Evolutionary conservation across 176 grass and related monocot genomes (phyloP), one percentile per base, ranked within the genome.

Genomic region (Musa itinerans): DNA sequence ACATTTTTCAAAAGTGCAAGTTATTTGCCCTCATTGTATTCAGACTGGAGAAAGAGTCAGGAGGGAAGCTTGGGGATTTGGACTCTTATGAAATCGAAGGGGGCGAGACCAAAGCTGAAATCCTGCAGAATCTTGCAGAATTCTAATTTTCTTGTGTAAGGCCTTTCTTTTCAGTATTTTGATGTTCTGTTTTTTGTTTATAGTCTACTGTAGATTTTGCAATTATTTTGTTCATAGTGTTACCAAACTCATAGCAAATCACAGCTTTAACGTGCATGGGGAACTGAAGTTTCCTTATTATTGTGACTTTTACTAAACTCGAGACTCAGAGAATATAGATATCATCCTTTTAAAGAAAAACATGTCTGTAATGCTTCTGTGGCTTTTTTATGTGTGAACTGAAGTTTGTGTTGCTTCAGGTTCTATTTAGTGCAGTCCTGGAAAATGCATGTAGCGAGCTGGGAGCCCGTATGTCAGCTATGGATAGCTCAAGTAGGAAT

Each of bases 401-500:
- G 48, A 72, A 17, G 10, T 26, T 81, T 82, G 68, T 75, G 14
- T 55, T 78, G 75, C 66, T 81, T 86, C 74, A 96, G 90, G 81
- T 91, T 71, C 57, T 98, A 72, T 98, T 87, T 77, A 98, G 88
- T 74, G 88, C 90, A 82, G 79, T 83, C 56, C 82, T 98, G 87
- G 94, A 98, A 86, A 98, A 98, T 78, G 86, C 78, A 34, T 93
- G 90, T 79, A 93, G 90, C 89, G 90, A 98, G 80, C 86, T 98
- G 54, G 88, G 94, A 75, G 90, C 90, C n/a, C 86, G 94, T 22
- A 98, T 98, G 90, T 98, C 88, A 79, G 88, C 90, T 57, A 98
- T 98, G 94, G 94, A 98, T 80, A 98, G 82, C 78, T 93, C 94
- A 49, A 97, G 90, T 78, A 92, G 88, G 83, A 97, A 98, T 85